Evolutionary conservation across 2,329 filamentous ascomycete species (phyloP), one percentile per base, ranked within the genome.

Genomic region (Pleurostoma richardsiae): DNA sequence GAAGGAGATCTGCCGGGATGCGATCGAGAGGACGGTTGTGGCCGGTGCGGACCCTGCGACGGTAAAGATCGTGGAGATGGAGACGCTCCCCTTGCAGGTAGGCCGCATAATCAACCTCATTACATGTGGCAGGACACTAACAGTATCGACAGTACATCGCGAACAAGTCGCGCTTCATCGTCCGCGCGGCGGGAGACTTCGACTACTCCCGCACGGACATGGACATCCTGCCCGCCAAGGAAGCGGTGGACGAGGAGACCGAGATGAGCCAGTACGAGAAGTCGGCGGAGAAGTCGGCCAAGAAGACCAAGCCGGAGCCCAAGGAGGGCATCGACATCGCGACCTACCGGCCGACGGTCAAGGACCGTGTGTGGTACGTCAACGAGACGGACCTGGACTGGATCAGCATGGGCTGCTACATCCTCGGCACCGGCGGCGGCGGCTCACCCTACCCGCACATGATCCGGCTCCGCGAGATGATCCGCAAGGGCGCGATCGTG

Each of bases 381-480:
- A 77, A 68, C 8, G 78, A 83, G 54, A 76, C 74, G 0, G 81
- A 84, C 56, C 64, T 83, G 4, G 60, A 66, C 30, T 83, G 75
- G 66, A 76, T 84, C 31, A 63, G 76, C 1, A 76, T 69, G 6
- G 80, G 81, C 1, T 81, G 79, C 56, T 82, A 82, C 51, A 77
- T 85, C 44, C 68, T 85, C 0, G 80, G 79, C 2, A 81, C 78
- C 0, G 81, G 80, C 26, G 80, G 80, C 5, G 80, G 80, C 26
- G 79, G 80, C 3, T 74, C 70, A 3, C 76, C 79, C 2, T 79
- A 78, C 51, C 60, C 74, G 2, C 63, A 68, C 30, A 73, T 76
- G 63, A 64, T 82, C 11, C 72, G 72, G 5, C 64, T 82, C 6
- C 67, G 74, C 6, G 64, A 74, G 40, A 73, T 76, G 48, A 65